Evolutionary conservation across 352 stramenopile genomes (phyloP).

Genomic region (Globisporangium mamillatum): DNA sequence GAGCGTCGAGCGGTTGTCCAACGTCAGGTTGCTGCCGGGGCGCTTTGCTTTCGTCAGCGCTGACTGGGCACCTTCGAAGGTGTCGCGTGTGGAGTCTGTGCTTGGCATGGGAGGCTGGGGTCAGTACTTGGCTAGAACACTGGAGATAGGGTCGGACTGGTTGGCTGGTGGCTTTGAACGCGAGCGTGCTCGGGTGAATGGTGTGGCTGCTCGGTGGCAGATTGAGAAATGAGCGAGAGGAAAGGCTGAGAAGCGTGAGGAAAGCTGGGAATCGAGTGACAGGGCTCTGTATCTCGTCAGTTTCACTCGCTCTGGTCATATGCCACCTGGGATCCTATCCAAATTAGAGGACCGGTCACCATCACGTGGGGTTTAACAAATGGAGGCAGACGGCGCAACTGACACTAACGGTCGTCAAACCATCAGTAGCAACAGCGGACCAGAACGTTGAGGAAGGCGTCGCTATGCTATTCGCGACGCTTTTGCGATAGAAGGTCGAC

Average conservation of each 20-base stretch:
- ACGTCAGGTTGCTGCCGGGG: background rate
- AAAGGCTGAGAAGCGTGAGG: background rate
- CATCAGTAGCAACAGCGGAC: background rate
- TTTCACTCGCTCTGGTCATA: background rate
- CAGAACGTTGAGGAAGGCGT: background rate
- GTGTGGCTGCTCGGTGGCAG: background rate
- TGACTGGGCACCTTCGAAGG: background rate
- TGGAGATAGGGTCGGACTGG: background rate
- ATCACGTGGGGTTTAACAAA: background rate
- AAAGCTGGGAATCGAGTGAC: background rate
- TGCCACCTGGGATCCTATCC: too few species aligned
- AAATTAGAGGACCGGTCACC: background rate
- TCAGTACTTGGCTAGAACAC: background rate
- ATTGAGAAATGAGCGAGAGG: slow-evolving; percentile 6
- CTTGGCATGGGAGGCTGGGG: background rate
- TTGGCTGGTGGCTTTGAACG: background rate
- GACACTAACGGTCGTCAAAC: background rate
- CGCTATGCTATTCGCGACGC: too few species aligned
- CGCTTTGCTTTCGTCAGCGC: background rate
- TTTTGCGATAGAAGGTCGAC: too few species aligned
- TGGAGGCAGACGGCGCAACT: background rate
- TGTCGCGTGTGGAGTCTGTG: background rate
- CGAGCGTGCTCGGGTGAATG: background rate
- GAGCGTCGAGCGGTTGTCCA: background rate
- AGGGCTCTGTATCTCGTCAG: background rate